Conservation (phyloP, 768 basidiomycete genomes). For the Suillus ampliporus region DNA sequence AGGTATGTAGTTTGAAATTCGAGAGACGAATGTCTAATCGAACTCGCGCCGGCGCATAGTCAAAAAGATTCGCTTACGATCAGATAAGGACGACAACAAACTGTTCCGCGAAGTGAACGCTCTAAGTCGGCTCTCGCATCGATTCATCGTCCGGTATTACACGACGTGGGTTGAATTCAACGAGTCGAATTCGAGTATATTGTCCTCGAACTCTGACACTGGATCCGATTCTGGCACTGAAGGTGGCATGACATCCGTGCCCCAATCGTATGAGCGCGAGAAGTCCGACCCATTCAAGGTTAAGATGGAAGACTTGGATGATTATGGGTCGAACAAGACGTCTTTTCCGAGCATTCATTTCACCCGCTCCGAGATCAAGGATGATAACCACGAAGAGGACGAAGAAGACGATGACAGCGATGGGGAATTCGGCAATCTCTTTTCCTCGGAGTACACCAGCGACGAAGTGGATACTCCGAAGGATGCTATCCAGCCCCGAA, state of each 20-base stretch:
- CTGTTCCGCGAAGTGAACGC: conserved; percentile 93
- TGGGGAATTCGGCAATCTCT: conserved; percentile 45
- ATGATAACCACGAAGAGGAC: conserved; percentile 48
- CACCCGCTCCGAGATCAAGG: conserved; percentile 50
- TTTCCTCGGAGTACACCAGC: conserved; percentile 33
- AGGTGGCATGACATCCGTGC: conserved; percentile 63
- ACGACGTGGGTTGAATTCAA: conserved; percentile 88
- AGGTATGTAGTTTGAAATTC: conserved; percentile 45
- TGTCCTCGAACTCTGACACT: conserved; percentile 52
- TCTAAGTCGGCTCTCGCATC: conserved; percentile 85
- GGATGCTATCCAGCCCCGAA: conserved; percentile 48
- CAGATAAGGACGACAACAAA: conserved; percentile 79
- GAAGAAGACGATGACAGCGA: conserved; percentile 42
- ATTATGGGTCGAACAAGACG: conserved; percentile 59
- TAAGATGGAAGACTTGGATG: conserved; percentile 67
- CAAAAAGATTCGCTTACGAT: conserved; percentile 87
- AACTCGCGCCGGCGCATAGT: conserved; percentile 46
- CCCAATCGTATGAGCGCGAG: conserved; percentile 45
- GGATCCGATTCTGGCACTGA: conserved; percentile 44
- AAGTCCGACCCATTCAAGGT: conserved; percentile 67
- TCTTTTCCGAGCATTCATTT: conserved; percentile 90
- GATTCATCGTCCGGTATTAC: conserved; percentile 90
- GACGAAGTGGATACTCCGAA: conserved; percentile 39
- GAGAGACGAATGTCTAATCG: not conserved
- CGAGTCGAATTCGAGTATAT: conserved; percentile 54